Evolutionary conservation across 208 protist species (phyloP), one percentile per base, ranked within the genome.

Genomic region (Herpetomonas tarakana): DNA sequence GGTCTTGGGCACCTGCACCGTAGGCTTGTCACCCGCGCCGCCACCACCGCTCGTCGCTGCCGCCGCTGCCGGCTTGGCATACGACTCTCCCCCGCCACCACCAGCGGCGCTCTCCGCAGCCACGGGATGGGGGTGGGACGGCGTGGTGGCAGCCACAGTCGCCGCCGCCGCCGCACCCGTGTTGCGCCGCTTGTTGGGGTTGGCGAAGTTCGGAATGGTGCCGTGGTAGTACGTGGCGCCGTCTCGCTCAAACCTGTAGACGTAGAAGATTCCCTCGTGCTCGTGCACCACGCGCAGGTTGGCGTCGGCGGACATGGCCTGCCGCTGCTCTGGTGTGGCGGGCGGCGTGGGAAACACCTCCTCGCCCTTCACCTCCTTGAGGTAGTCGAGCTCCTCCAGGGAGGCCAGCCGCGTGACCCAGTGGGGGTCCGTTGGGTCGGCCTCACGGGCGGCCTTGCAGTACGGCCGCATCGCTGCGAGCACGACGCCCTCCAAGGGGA

Each of bases 131-230:
- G 52, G 16, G 28, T 16, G 26, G 6, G 52, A 4, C 28, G 52
- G 2, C 27, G 52, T 25, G 52, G 9, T 12, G 26, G 52, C 21
- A 31, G 3, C 3, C 18, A 14, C 47, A 4, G 47, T 16, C 18
- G 7, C 19, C 2, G n/a, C 47, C 2, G 3, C 19, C 19, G n/a
- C 22, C 14, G 47, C 2, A 3, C 22, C 14, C 3, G 21, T 26
- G 35, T 41, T 41, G 35, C 35, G 35, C 9, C 35, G 35, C 70
- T 93, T 93, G 65, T 93, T 87, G n/a, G 80, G 86, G 41, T 93
- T 93, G 0, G 83, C 79, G 65, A 93, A 93, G 65, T 93, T 77
- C 7, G 86, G 86, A 27, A 93, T 77, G 0, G 83, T 93, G 57
- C 86, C 86, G 74, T 90, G 83, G 57, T 91, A 87, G 68, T 90